Evolutionary conservation across 768 basidiomycete species (phyloP), one percentile per base, ranked within the genome.

Genomic region (Exidia glandulosa): DNA sequence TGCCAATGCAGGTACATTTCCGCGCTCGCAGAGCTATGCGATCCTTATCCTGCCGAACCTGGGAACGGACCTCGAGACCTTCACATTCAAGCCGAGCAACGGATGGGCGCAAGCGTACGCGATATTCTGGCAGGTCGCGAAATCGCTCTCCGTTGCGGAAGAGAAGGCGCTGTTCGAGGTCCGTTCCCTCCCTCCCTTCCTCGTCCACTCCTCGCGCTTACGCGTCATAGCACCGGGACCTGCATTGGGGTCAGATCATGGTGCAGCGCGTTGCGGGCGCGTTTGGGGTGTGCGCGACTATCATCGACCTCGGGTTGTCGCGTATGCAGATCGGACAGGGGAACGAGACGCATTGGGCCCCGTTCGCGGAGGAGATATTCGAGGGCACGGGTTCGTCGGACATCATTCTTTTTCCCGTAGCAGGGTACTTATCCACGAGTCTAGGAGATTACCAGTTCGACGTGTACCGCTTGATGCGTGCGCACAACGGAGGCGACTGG

Each of bases 211-310:
- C 41, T 2, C 6, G 16, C 1, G 2, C 32, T 62, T 57, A 55
- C 31, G 37, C 47, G 57, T 56, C 58, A 56, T 67, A 99, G 95
- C 96, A 99, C 72, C 92, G 96, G 32, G 96, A 99, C 71, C 82
- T 99, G n/a, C 96, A 99, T 66, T 92, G 91, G 83, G 96, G 96
- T 25, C 96, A 99, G 71, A 88, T 99, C 56, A 79, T 99, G 7
- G 83, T 98, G 55, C 60, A 63, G 67, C 77, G 79, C 61, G 60
- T 79, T 2, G 72, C 78, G 27, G 62, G 57, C 12, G 36, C 74
- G 61, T 65, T 67, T 61, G 91, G 91, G 13, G 78, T 96, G 6
- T 73, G 80, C 64, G 84, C 85, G 12, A 96, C 93, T 16, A 76
- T 98, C 62, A 97, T 99, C 69, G 96, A 99, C 72, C 82, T 98